Base-by-base conservation (phyloP, 2,329 filamentous ascomycete species). In the Alternaria ventricosa region DNA sequence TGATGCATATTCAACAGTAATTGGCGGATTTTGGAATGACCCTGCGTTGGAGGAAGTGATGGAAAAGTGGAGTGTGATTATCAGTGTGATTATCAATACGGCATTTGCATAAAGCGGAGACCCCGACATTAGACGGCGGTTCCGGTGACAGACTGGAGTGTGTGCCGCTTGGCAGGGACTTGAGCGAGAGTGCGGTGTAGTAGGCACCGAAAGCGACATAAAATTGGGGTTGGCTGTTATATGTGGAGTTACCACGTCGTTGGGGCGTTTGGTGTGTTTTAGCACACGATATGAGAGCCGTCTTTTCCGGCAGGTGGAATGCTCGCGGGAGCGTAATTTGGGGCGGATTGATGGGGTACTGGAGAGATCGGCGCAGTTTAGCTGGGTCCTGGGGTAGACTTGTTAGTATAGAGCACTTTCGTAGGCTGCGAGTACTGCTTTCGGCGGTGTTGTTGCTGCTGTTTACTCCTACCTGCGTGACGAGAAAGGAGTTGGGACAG, bases 81-180 rank as follows among this genome's bases (percentile, higher is more conserved):
- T 60, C 44, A 46, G 25, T 61, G 41, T 47, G 60, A 62, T 59
- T 46, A 58, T 62, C 55, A 53, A 51, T 47, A 58, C 46, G 60
- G 47, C 45, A 54, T 53, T 41, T 55, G 60, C 49, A 60, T 36
- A 58, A 50, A 28, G 44, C 44, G 56, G 60, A 60, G 57, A 60
- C 49, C 18, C 60, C 60, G 56, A 49, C 44, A 55, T 49, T 55
- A 43, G 27, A 27, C 22, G 28, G 41, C 47, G 28, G 27, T 57
- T 51, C 47, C 46, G 47, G 47, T 58, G 60, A 53, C 47, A 41
- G 28, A 50, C 28, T 47, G 27, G 43, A 55, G 49, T 23, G 36
- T 54, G 43, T 62, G 60, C 30, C 43, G 36, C 30, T 54, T 53
- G 60, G 60, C 60, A 54, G 55, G 47, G 43, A 59, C 43, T 43